Evolutionary conservation across 2,329 filamentous ascomycete species (phyloP).

Genomic region (Aspergillus clavatus): DNA sequence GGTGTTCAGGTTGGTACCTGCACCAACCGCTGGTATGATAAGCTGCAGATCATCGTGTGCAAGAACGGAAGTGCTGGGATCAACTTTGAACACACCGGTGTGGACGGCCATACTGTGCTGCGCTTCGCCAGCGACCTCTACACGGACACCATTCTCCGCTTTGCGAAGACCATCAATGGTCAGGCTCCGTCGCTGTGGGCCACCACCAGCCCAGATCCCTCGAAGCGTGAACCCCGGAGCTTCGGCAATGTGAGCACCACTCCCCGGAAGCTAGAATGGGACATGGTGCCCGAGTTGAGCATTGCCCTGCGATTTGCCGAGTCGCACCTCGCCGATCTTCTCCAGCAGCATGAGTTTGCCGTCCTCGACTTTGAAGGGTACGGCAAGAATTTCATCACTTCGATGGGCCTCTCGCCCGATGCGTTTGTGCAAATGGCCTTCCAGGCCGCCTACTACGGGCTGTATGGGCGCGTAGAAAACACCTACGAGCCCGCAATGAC

Average conservation of each 20-base stretch:
- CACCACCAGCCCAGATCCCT: conserved; percentile 82
- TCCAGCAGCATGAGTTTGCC: conserved; percentile 93
- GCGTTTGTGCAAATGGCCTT: conserved; percentile 99
- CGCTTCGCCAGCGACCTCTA: conserved; percentile 95
- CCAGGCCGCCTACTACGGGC: conserved; percentile 93
- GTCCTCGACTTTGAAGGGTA: conserved; percentile 85
- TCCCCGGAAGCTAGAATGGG: conserved; percentile 95
- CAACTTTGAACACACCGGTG: conserved; percentile 98
- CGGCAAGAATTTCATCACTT: conserved; percentile 96
- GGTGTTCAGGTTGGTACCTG: conserved; percentile 96
- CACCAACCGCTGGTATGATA: conserved; percentile 98
- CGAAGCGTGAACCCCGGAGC: conserved; percentile 82
- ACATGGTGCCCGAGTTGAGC: conserved; percentile 86
- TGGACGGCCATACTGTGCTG: conserved; percentile 94
- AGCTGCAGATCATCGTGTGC: conserved; percentile 97
- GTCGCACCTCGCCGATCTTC: conserved; percentile 85
- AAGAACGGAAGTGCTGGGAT: conserved; percentile 98
- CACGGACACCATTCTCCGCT: conserved; percentile 94
- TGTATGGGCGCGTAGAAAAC: conserved; percentile 90
- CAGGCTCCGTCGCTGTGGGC: conserved; percentile 89
- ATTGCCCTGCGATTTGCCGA: conserved; percentile 93
- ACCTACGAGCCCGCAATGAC: conserved; percentile 99
- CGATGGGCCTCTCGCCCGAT: conserved; percentile 93
- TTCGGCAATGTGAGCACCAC: conserved; percentile 92
- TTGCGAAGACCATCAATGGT: conserved; percentile 91